phyloP scores from a whole-genome alignment of 192 early-diverging fungal species.

The Geosiphon pyriformis region DNA sequence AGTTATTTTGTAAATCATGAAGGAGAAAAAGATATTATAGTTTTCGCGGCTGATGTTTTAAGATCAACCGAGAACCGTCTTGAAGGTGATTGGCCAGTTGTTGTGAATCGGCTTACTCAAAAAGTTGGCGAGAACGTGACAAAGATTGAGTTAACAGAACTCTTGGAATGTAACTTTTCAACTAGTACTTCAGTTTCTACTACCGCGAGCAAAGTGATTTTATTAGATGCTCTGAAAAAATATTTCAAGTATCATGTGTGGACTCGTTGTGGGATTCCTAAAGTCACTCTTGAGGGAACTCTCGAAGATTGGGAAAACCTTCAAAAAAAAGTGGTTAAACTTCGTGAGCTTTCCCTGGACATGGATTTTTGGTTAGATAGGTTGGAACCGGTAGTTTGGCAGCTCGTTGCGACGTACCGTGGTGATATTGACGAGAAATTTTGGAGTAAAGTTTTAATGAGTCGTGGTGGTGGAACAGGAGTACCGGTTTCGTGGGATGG shows the following conservation, averaged over 20 bases:
- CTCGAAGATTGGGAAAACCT: slow-evolving; percentile 11
- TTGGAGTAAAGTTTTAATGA: neutral
- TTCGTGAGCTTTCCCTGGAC: slow-evolving; percentile 5
- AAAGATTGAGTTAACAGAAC: neutral
- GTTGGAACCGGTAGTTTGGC: slow-evolving; percentile 10
- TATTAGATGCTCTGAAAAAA: slow-evolving; percentile 20
- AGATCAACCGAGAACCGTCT: neutral
- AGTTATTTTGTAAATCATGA: neutral
- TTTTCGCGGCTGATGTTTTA: neutral
- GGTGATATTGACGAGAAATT: slow-evolving; percentile 7
- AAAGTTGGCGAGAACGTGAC: too few relatives aligned
- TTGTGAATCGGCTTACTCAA: too few relatives aligned
- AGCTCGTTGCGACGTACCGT: slow-evolving; percentile 16
- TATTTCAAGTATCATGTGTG: neutral
- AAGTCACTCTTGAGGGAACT: slow-evolving; percentile 15
- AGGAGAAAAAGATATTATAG: neutral
- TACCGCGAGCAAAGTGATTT: slow-evolving; percentile 7
- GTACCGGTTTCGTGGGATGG: neutral
- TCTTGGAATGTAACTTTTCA: slow-evolving; percentile 12
- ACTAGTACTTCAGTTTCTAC: slow-evolving; percentile 5
- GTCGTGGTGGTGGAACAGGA: neutral
- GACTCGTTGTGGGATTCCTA: slow-evolving; percentile 21
- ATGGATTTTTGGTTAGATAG: slow-evolving; percentile 23
- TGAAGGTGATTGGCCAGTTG: slow-evolving; percentile 10
- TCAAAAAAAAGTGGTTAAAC: slow-evolving; percentile 23